These are phyloP conservation scores for Quercus berberidifolia DNA, from an alignment of 306 rosid genomes.

Conservation along the genomic window DNA sequence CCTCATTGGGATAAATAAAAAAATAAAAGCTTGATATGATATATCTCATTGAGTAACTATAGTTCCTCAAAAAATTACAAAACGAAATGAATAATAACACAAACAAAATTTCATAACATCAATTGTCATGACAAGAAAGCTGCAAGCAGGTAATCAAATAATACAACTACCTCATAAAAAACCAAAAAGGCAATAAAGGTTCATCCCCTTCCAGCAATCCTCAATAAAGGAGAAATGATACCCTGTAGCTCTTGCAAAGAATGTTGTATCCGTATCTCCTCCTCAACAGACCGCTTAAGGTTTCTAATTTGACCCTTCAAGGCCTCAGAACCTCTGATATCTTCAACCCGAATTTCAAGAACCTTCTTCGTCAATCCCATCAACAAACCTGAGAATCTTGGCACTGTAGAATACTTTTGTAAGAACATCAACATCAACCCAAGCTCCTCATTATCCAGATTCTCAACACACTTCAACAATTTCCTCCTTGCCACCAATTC, in stretches of 20 bases:
- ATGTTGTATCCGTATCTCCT: slow-evolving; percentile 70
- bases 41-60: background rate
- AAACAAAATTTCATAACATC: slow-evolving; percentile 16
- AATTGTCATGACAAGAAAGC: slow-evolving; percentile 1
- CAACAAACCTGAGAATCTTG: slow-evolving; percentile 56
- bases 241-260: slow-evolving; percentile 82
- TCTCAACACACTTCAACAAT: slow-evolving; percentile 50
- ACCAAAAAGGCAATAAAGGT: background rate
- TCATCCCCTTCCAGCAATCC: slow-evolving; percentile 76
- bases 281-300: slow-evolving; percentile 69
- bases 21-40: background rate
- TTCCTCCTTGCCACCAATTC: slow-evolving; percentile 83
- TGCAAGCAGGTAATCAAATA: background rate
- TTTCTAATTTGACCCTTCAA: slow-evolving; percentile 50
- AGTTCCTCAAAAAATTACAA: background rate
- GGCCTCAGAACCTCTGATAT: slow-evolving; percentile 46
- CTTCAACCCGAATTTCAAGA: slow-evolving; percentile 60
- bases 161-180: slow-evolving; percentile 6
- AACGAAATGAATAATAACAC: background rate
- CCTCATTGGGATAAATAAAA: background rate
- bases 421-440: slow-evolving; percentile 54
- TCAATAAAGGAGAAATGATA: slow-evolving; percentile 74
- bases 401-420: slow-evolving; percentile 56
- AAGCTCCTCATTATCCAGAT: slow-evolving; percentile 64
- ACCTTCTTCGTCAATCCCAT: slow-evolving; percentile 76